Conservation (phyloP, 768 basidiomycete genomes). For the Boletus insuetus region DNA sequence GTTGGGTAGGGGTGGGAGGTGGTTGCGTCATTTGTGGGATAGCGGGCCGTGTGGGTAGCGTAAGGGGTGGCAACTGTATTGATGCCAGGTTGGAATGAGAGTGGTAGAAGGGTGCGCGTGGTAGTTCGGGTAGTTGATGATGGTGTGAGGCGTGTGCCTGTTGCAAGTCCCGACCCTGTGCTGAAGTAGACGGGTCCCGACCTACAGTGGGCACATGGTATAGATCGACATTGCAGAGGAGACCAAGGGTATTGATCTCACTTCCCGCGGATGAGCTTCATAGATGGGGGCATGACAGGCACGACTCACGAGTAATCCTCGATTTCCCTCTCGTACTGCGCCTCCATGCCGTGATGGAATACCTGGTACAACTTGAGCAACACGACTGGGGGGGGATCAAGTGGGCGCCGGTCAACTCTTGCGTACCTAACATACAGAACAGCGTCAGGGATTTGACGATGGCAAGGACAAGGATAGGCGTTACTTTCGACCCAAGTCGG, state of each 20-base stretch:
- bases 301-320: constrained; percentile 45
- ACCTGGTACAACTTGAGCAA: constrained; percentile 52
- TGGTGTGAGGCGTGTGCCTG: constrained; percentile 10
- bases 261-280: constrained; percentile 36
- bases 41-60: constrained; percentile 10
- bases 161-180: constrained; percentile 10
- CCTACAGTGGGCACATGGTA: constrained; percentile 50
- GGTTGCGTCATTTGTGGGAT: constrained; percentile 3
- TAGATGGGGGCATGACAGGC: background rate
- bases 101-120: constrained; percentile 15
- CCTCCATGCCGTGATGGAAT: constrained; percentile 36
- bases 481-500: constrained; percentile 66
- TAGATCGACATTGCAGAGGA: constrained; percentile 76
- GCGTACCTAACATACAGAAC: constrained; percentile 43
- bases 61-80: constrained; percentile 24
- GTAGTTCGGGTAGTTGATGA: constrained; percentile 1
- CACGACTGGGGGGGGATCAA: constrained; percentile 65
- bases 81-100: constrained; percentile 11
- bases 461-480: constrained; percentile 8
- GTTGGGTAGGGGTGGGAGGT: constrained; percentile 21
- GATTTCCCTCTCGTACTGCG: constrained; percentile 48
- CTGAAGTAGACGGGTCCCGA: constrained; percentile 3
- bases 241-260: constrained; percentile 58
- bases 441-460: constrained; percentile 2
- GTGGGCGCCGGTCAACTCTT: constrained; percentile 60